Base-by-base conservation (phyloP, 1,284 basidiomycete genomes). In the Trichosporon coremiiforme region DNA sequence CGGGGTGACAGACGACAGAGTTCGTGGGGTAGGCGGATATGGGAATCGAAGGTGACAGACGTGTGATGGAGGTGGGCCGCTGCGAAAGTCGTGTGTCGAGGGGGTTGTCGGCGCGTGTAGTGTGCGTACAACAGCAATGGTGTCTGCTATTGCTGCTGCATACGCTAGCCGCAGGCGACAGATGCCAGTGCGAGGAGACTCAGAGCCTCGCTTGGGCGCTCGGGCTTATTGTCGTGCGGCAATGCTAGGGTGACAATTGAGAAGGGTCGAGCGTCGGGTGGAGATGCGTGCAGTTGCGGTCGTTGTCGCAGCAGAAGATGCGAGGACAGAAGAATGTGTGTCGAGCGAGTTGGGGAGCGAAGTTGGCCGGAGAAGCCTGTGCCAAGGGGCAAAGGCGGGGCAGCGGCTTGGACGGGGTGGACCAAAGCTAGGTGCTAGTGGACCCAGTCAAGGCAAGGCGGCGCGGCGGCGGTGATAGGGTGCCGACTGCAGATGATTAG, bases 141-240 rank as follows among this genome's bases (percentile, higher is more conserved):
- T 60, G 13, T 60, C 29, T 9, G 12, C 57, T 35, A 29, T n/a
- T 60, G 22, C 29, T 6, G 29, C 33, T 15, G 17, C 25, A 25
- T 25, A 25, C 25, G 25, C 5, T 5, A 33, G n/a, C 57, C 20
- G 29, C 29, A n/a, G 31, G 17, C 29, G 57, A 33, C 57, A 33
- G 57, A 25, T 53, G 57, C 55, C 55, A n/a, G 57, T 62, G 57
- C 57, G 57, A 62, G 57, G 57, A 62, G 31, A 60, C 55, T 13
- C 55, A 31, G 25, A 35, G 57, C 57, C 57, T 62, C 31, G 57
- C 57, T 35, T 35, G 57, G 17, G 31, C 57, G 31, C 57, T 62
- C 57, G 57, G 22, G 57, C 57, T 62, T 62, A 62, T 62, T 62
- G 57, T 62, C 31, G 57, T n/a, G 57, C 57, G 57, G 57, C 57